Base-by-base conservation (phyloP, 306 rosid genomes). In the Parietaria judaica region DNA sequence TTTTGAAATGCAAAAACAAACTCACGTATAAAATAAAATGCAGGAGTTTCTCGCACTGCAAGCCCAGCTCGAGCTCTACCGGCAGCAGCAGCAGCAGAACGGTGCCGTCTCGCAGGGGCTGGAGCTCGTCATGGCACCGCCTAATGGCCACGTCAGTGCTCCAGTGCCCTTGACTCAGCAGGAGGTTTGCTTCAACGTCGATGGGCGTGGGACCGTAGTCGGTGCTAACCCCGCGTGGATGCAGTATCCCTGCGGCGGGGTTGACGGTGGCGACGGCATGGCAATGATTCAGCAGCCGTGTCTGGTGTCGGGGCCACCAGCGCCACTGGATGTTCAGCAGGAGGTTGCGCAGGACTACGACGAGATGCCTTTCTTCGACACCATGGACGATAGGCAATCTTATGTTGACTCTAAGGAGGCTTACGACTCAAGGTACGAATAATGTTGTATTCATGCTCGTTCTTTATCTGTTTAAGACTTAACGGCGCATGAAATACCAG, bases 351-450 rank as follows among this genome's bases (percentile, higher is more conserved):
- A 70, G 58, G 87, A 81, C 55, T 79, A 73, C 51, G 90, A 85
- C 57, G 88, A 85, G 69, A 80, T 83, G 72, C 85, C 90, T 1
- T 73, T 81, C 70, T 84, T 83, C 3, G 82, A 82, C 51, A 67
- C 84, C 65, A 83, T 81, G 45, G 90, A 85, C 60, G 88, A 81
- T 59, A 77, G 96, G 53, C 88, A 81, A 70, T 85, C 94, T 13
- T 83, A 79, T 38, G 63, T 71, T 63, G 86, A 83, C 62, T 85
- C 90, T 56, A 85, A 85, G 60, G 94, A 83, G 69, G 85, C 86
- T 56, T 83, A 83, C 54, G 94, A 85, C 13, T 81, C 94, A 36
- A 88, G 94, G 90, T 83, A 76, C 14, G 37, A 35, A 5, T 9
- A 10, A 41, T 8, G 45, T 41, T 41, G 45, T 41, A 5, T 41